Base-by-base conservation (phyloP, 768 basidiomycete genomes). In the Phylloporus sp. region DNA sequence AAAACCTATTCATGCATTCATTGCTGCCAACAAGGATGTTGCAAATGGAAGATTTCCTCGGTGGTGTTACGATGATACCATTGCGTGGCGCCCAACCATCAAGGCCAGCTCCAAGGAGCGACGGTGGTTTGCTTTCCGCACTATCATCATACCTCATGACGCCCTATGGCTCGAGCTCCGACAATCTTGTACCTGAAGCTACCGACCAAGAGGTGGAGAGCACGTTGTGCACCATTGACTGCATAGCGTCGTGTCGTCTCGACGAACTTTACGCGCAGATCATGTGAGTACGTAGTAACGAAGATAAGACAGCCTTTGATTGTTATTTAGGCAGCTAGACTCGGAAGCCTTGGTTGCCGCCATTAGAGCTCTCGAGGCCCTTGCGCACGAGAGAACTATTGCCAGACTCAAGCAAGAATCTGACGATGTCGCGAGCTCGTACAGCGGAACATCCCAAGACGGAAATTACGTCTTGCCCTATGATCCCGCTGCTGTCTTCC, bases 31-130 rank as follows among this genome's bases (percentile, higher is more conserved):
- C 76, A 9, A 76, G 86, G 40, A 89, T 99, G 86, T 71, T 96
- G 10, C 91, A 95, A 64, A 94, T 96, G 89, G 95, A 96, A 63
- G 96, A 98, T 61, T 98, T 99, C 71, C 77, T 97, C 9, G 92
- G 92, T n/a, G 94, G 93, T 14, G 81, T 84, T 26, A 87, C 90
- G 7, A 85, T 84, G 72, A 98, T 98, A 56, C 95, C 96, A 21
- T 74, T 98, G 35, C 82, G 86, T 50, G 81, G 90, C 20, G 79
- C 78, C 53, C 77, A 82, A 53, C 80, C 86, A 2, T 73, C 79
- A 23, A 78, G 80, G 38, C 68, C 79, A 35, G 72, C 81, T 37
- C 68, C 80, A 23, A 72, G 86, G 65, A 79, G 72, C 39, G 95
- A 98, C 47, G 89, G 87, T n/a, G 96, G 96, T 17, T 71, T 99